Evolutionary conservation across 768 basidiomycete species (phyloP).

Genomic region (Trametes meyenii): DNA sequence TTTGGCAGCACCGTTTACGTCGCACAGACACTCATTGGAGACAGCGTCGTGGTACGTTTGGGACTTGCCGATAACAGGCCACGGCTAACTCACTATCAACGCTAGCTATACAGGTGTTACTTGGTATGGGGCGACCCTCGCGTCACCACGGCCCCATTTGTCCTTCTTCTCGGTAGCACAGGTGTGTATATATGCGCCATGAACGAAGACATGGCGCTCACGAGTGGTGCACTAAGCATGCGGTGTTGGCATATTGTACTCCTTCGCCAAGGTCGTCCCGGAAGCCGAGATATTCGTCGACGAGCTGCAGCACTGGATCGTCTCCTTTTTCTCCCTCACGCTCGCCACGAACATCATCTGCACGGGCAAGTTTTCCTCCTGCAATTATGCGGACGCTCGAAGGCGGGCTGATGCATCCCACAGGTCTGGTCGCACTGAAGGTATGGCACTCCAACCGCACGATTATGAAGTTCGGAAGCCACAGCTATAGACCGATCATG

Average conservation of each 20-base stretch:
- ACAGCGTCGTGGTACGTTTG: slow-evolving; percentile 21
- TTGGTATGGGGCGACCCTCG: slow-evolving; percentile 19
- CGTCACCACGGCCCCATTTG: slow-evolving; percentile 31
- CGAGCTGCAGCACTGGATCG: slow-evolving; percentile 41
- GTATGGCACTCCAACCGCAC: slow-evolving; percentile 39
- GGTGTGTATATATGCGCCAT: slow-evolving; percentile 25
- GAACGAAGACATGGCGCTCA: slow-evolving; percentile 1
- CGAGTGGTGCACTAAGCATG: slow-evolving; percentile 21
- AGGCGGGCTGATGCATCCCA: not conserved
- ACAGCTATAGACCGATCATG: slow-evolving; percentile 37
- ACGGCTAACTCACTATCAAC: too few relatives aligned
- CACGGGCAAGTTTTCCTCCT: slow-evolving; percentile 31
- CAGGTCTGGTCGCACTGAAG: slow-evolving; percentile 38
- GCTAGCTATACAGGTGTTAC: slow-evolving; percentile 6
- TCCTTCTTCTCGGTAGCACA: slow-evolving; percentile 36
- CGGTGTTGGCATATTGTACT: slow-evolving; percentile 36
- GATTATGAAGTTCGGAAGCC: slow-evolving; percentile 28
- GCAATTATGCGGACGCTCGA: too few relatives aligned
- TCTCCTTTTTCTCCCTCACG: slow-evolving; percentile 43
- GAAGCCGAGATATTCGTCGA: slow-evolving; percentile 37
- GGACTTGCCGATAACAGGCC: too few relatives aligned
- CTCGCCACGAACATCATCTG: slow-evolving; percentile 43
- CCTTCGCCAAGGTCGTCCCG: slow-evolving; percentile 34
- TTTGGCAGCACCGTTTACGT: slow-evolving; percentile 43
- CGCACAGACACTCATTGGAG: slow-evolving; percentile 42